phyloP scores from a whole-genome alignment of 305 asterid species.

The Nicotiana rustica region DNA sequence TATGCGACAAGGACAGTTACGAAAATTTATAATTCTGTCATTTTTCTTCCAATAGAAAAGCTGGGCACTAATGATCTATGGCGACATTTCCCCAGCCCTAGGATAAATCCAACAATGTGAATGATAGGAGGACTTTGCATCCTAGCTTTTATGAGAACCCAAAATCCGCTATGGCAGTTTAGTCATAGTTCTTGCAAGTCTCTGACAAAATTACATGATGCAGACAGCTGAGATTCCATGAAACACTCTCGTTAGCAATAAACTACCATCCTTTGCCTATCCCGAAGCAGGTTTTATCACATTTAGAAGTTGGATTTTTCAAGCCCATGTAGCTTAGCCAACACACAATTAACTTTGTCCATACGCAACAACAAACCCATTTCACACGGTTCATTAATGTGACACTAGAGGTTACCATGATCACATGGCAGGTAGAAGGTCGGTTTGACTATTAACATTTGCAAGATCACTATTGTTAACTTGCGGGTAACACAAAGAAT shows the following conservation, averaged over 20 bases:
- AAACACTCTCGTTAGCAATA: conserved; percentile 9
- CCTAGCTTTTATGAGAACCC: conserved; percentile 27
- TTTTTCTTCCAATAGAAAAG: background rate
- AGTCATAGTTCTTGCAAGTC: background rate
- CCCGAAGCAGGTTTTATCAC: background rate
- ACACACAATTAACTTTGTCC: conserved; percentile 27
- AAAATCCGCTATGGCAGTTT: background rate
- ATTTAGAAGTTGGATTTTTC: conserved; percentile 22
- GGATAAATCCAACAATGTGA: conserved; percentile 28
- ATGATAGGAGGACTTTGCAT: conserved; percentile 9
- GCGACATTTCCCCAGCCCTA: background rate
- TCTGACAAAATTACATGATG: conserved; percentile 8
- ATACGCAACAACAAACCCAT: conserved; percentile 21
- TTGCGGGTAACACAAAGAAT: conserved; percentile 14
- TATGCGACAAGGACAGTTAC: background rate
- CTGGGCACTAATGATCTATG: background rate
- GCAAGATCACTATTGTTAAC: conserved; percentile 6
- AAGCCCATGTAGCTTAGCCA: background rate
- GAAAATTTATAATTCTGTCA: background rate
- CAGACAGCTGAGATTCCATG: conserved; percentile 22
- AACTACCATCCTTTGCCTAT: background rate
- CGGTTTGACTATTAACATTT: background rate
- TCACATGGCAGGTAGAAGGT: conserved; percentile 15
- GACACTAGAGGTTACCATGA: background rate
- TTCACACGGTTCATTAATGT: conserved; percentile 1